These are phyloP conservation scores for Aspergillus kassunensis DNA, from an alignment of 495 filamentous ascomycete species.

Conservation along the genomic window DNA sequence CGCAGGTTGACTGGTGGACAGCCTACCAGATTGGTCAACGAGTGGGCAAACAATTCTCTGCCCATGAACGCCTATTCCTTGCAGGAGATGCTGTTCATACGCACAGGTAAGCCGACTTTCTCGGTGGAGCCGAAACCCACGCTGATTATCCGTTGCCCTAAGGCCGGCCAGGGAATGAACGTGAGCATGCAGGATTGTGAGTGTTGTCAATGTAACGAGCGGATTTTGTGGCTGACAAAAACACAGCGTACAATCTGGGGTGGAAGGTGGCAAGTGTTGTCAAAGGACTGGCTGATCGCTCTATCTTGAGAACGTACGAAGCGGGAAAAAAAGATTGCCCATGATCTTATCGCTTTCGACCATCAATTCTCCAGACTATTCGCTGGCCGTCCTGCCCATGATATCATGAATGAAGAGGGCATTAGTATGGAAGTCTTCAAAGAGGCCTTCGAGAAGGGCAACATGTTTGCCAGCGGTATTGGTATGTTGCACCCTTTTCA, in stretches of 20 bases:
- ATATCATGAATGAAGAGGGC: conserved; percentile 37
- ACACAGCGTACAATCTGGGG: conserved; percentile 60
- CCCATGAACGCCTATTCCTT: conserved; percentile 67
- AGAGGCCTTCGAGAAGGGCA: conserved; percentile 33
- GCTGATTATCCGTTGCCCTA: conserved; percentile 46
- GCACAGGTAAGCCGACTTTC: conserved; percentile 35
- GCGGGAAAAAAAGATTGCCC: conserved; percentile 54
- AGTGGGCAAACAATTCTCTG: conserved; percentile 44
- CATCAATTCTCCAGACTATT: conserved; percentile 41
- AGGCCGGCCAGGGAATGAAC: conserved; percentile 86
- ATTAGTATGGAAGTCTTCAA: conserved; percentile 49
- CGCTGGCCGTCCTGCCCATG: conserved; percentile 31
- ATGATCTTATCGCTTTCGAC: conserved; percentile 66
- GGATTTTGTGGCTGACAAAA: not conserved
- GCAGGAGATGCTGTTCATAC: conserved; percentile 82
- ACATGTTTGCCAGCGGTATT: conserved; percentile 39
- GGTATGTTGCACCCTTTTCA: not conserved
- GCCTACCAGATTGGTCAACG: conserved; percentile 46
- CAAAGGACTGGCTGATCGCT: conserved; percentile 45
- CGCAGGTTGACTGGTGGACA: conserved; percentile 58
- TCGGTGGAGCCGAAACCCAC: not conserved
- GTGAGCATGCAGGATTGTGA: conserved; percentile 66
- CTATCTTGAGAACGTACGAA: conserved; percentile 61
- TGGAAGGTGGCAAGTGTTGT: conserved; percentile 69
- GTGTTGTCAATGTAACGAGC: not conserved